These are phyloP conservation scores for Metarhizium humberi DNA, from an alignment of 2,329 filamentous ascomycete genomes.

Conservation along the genomic window DNA sequence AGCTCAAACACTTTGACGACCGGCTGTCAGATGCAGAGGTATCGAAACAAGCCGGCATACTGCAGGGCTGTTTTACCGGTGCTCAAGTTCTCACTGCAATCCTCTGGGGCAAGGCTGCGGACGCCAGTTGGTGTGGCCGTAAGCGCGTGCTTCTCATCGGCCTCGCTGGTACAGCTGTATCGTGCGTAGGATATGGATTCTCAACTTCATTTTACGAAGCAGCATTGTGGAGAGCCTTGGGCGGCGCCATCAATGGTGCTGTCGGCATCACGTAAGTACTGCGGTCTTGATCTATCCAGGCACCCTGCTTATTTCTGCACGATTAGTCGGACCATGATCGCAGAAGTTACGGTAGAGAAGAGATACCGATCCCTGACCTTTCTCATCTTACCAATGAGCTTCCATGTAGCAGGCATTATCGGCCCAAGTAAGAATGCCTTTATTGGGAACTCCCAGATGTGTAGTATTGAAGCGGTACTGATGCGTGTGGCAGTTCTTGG, in stretches of 20 bases:
- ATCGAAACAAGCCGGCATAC: conserved; percentile 58
- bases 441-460: background rate
- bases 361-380: conserved; percentile 39
- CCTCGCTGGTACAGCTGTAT: conserved; percentile 55
- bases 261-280: conserved; percentile 37
- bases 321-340: conserved; percentile 36
- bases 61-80: conserved; percentile 63
- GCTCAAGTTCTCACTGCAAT: conserved; percentile 67
- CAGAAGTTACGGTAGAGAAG: conserved; percentile 38
- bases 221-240: conserved; percentile 55
- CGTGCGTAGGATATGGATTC: conserved; percentile 65
- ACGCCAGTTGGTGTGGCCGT: conserved; percentile 50
- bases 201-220: conserved; percentile 55
- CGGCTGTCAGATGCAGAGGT: conserved; percentile 45
- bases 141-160: conserved; percentile 65
- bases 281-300: background rate
- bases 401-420: conserved; percentile 36
- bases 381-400: conserved; percentile 37
- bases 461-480: background rate
- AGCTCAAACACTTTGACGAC: conserved; percentile 56
- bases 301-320: conserved; percentile 2
- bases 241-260: conserved; percentile 45
- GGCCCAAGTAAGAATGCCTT: conserved; percentile 28
- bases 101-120: conserved; percentile 60
- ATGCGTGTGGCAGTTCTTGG: conserved; percentile 38